Conservation (phyloP, 2,329 filamentous ascomycete species). For the Apiospora malaysiana region DNA sequence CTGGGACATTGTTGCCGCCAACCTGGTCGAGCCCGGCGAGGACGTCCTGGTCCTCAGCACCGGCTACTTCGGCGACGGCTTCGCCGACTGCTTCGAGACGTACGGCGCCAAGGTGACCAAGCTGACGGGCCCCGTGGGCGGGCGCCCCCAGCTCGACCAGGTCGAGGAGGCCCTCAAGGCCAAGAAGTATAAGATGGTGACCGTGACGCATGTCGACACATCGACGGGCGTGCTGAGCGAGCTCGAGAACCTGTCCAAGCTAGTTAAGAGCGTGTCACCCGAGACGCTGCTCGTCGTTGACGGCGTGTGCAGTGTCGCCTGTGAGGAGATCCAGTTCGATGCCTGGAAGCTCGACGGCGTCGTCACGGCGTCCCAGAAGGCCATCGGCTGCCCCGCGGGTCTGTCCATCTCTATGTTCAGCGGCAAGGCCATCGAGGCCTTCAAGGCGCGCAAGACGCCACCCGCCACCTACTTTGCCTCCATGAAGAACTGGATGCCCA, state of each 20-base stretch:
- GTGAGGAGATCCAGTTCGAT: slow-evolving; percentile 95
- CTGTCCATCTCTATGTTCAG: slow-evolving; percentile 95
- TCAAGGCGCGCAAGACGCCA: slow-evolving; percentile 80
- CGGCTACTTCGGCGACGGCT: slow-evolving; percentile 96
- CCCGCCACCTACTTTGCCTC: slow-evolving; percentile 92
- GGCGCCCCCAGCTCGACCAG: slow-evolving; percentile 83
- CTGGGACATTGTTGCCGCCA: slow-evolving; percentile 96
- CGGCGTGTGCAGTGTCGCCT: slow-evolving; percentile 95
- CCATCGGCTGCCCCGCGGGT: slow-evolving; percentile 92
- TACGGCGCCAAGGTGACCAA: slow-evolving; percentile 93
- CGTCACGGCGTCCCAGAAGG: slow-evolving; percentile 94
- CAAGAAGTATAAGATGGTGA: slow-evolving; percentile 93
- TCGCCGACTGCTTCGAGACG: slow-evolving; percentile 87
- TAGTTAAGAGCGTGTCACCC: slow-evolving; percentile 86
- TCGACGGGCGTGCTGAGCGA: slow-evolving; percentile 96
- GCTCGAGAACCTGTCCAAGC: slow-evolving; percentile 80
- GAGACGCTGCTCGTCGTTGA: slow-evolving; percentile 93
- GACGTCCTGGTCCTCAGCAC: slow-evolving; percentile 92
- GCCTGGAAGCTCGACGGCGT: slow-evolving; percentile 93
- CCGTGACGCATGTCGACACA: slow-evolving; percentile 96
- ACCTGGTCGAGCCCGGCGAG: slow-evolving; percentile 87
- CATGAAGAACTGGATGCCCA: slow-evolving; percentile 96
- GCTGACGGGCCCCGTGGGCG: slow-evolving; percentile 86
- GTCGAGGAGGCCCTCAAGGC: slow-evolving; percentile 87
- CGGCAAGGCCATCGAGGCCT: slow-evolving; percentile 80